Base-by-base conservation (phyloP, 1,284 basidiomycete genomes). In the Sporisorium scitamineum region DNA sequence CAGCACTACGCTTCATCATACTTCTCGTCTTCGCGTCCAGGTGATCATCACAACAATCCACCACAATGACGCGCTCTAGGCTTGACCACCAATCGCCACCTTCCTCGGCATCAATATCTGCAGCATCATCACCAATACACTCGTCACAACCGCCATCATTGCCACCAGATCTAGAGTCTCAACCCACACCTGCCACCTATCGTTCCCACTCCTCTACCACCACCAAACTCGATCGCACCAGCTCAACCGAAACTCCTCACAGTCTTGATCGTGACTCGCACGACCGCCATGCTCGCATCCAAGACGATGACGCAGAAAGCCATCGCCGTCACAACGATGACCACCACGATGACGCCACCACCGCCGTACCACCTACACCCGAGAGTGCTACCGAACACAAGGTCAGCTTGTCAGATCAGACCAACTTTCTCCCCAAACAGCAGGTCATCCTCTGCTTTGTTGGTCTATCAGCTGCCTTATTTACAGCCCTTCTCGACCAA, bases 361-460 rank as follows among this genome's bases (percentile, higher is more conserved):
- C 72, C 44, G 63, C 67, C 11, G 54, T 50, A 3, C 63, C 63
- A 26, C 62, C 71, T 1, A 75, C 72, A 8, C 72, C 72, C 10
- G 67, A 75, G 31, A 53, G 27, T 20, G 50, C 39, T 14, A 63
- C 72, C 14, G 72, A 67, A 50, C 62, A 62, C 63, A 68, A 75
- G 52, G 68, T 64, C 27, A n/a, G 76, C 29, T 86, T 93, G 52
- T 90, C 90, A 6, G 92, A 93, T 86, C 92, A 93, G 85, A 93
- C 92, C 16, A 92, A 92, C 79, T 87, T 92, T 22, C 88, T 93
- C 5, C 92, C 92, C 0, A 89, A 89, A 81, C 88, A 87, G 70
- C 91, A 90, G 79, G 88, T 92, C 42, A 84, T 92, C 18, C 86
- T 89, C 11, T 89, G 91, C 8, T 91, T 92, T 72, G 91, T 9